phyloP scores from a whole-genome alignment of 768 basidiomycete genomes.

The Mycena vulgaris region DNA sequence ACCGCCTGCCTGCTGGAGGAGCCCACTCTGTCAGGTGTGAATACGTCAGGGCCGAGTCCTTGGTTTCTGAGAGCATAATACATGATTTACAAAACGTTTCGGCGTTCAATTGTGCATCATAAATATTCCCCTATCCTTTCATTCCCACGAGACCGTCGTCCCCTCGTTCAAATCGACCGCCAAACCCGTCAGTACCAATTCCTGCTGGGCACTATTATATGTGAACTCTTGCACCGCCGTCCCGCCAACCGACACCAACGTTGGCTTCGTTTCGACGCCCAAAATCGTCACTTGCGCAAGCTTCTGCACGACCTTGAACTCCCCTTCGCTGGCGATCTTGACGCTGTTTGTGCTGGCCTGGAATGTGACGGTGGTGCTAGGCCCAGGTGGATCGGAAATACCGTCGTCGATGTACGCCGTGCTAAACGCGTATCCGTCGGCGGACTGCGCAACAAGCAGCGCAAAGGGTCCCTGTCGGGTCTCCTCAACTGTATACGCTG shows the following conservation, averaged over 20 bases:
- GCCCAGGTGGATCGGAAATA: no score
- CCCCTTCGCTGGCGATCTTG: not conserved
- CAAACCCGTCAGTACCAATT: conserved; percentile 35
- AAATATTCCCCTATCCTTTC: conserved; percentile 28
- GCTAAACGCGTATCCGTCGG: conserved; percentile 42
- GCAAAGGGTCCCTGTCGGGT: no score
- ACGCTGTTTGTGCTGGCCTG: no score
- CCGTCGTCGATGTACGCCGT: conserved; percentile 39
- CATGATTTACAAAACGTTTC: conserved; percentile 25
- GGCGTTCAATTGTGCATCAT: conserved; percentile 21
- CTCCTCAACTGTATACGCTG: no score
- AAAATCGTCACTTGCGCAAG: conserved; percentile 73
- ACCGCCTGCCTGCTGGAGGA: no score
- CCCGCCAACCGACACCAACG: conserved; percentile 57
- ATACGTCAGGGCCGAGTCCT: no score
- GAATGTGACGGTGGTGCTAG: no score
- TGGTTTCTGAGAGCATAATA: conserved; percentile 18
- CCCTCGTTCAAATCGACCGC: conserved; percentile 60
- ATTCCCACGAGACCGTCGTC: conserved; percentile 55
- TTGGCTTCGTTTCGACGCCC: conserved; percentile 62
- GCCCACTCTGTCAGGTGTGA: no score
- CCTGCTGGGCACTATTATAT: conserved; percentile 55
- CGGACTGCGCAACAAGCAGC: no score
- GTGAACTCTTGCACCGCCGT: conserved; percentile 52
- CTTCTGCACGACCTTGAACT: conserved; percentile 62